A percentile compares a stretch with the other conserved stretches of the same genome.
Evolutionary conservation across 306 rosid genomes (phyloP).

Genomic region (Potentilla sterilis): DNA sequence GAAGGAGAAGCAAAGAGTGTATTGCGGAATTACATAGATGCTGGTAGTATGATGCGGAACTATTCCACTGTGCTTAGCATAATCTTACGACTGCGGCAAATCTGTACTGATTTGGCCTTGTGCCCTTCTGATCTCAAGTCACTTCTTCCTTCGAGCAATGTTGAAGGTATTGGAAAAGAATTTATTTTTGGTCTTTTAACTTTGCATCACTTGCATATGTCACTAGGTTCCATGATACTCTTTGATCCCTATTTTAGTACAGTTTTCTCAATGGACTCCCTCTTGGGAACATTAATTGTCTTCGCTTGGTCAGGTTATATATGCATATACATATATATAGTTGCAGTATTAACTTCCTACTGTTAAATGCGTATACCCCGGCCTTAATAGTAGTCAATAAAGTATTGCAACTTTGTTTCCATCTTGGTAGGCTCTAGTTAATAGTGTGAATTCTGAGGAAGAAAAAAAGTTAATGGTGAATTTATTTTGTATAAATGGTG

Average conservation of each 20-base stretch:
- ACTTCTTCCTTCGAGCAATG: slow-evolving; percentile 36
- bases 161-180: slow-evolving; percentile 54
- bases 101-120: slow-evolving; percentile 63
- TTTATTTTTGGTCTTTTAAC: background rate
- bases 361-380: background rate
- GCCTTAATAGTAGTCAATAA: background rate
- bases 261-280: background rate
- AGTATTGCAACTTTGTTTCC: background rate
- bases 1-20: slow-evolving; percentile 41
- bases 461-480: background rate
- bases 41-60: slow-evolving; percentile 28
- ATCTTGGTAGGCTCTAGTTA: background rate
- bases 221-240: slow-evolving; percentile 2
- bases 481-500: background rate
- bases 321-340: too few relatives aligned
- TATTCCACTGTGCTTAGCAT: slow-evolving; percentile 54
- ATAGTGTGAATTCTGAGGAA: background rate
- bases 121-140: slow-evolving; percentile 60
- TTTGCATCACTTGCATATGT: background rate
- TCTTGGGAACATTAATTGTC: background rate
- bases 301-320: background rate
- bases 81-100: slow-evolving; percentile 73
- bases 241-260: background rate
- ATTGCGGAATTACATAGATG: slow-evolving; percentile 24
- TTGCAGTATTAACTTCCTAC: background rate